Evolutionary conservation across 2,329 filamentous ascomycete species (phyloP), one percentile per base, ranked within the genome.

Genomic region (Phaeomoniella chlamydospora): DNA sequence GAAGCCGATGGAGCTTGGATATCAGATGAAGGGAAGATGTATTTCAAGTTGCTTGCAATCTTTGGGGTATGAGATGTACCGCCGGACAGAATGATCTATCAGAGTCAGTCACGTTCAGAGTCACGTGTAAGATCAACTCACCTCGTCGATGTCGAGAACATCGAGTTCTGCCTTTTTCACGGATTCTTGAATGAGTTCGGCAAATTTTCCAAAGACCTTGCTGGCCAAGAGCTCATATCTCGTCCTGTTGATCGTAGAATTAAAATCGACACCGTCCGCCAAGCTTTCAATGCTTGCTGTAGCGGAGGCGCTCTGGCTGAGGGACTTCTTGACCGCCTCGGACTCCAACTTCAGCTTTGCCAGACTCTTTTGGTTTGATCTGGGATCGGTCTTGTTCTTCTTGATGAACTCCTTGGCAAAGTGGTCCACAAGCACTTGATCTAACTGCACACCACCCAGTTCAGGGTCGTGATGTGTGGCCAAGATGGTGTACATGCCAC

Each of bases 381-480:
- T 74, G 15, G 90, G 90, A 59, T 96, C 90, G 39, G 74, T 74
- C 65, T 78, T 80, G 72, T 96, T 75, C 72, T 93, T 94, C 74
- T 98, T 96, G 54, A 90, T 73, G 65, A 98, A 98, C 62, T 98
- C 90, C 71, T 98, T 98, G 49, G 88, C 82, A 49, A 96, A 94
- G 68, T 94, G 80, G 57, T 98, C 88, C 56, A 94, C 82, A 40
- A 98, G 71, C 34, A 88, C 80, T 57, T 90, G 74, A 65, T 98
- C 90, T 39, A 98, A 70, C 46, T 86, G 77, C 22, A 75, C 70
- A 52, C 90, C 90, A 38, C 83, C 78, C 47, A 88, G 82, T 54
- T 96, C 87, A 62, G 93, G 94, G 67, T 98, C 90, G 65, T 96
- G 90, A 18, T 80, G 76, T 10, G 88, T 93, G 14, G 90, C 86